Evolutionary conservation across 495 filamentous ascomycete species (phyloP), one percentile per base, ranked within the genome.

Genomic region (Recurvomyces mirabilis): DNA sequence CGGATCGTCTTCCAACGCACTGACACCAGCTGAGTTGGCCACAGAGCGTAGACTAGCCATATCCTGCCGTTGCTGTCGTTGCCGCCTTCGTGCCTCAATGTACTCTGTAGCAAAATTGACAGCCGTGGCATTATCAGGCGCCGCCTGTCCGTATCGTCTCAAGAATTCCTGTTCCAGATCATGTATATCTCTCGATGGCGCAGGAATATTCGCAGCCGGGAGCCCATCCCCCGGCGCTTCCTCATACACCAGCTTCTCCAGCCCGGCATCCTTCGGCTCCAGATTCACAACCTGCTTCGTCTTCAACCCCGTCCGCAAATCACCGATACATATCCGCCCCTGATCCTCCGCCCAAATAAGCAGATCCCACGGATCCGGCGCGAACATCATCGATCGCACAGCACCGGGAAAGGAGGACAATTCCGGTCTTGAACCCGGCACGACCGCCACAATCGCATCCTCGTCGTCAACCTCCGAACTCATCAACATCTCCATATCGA

Each of bases 261-360:
- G 35, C 12, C 55, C 53, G 23, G 70, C 65, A 7, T 75, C 74
- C 28, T 75, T 63, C 24, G 65, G 63, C 48, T 82, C 74, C 26
- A 93, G 59, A 1, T 72, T 54, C 7, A 94, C 60, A 20, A 83
- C 73, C 58, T 98, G 91, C 24, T 84, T 77, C 21, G 78, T 78
- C 18, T 70, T 63, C 48, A 93, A 86, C 17, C 78, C 76, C 46
- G 75, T 77, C 18, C 91, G 80, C 18, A 88, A 65, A 66, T 98
- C 91, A 2, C 82, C 82, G 34, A 96, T 68, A 10, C 87, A 88
- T 25, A 89, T 73, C 51, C 82, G 73, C 7, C 85, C 88, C 47
- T 79, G 80, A 49, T 93, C 81, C 64, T 98, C 91, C 17, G 87
- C 77, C 87, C 89, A 95, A 19, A 93, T 82, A 25, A 98, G 69